Base-by-base conservation (phyloP, 108 stramenopile genomes). In the Stephanodiscus triporus region DNA sequence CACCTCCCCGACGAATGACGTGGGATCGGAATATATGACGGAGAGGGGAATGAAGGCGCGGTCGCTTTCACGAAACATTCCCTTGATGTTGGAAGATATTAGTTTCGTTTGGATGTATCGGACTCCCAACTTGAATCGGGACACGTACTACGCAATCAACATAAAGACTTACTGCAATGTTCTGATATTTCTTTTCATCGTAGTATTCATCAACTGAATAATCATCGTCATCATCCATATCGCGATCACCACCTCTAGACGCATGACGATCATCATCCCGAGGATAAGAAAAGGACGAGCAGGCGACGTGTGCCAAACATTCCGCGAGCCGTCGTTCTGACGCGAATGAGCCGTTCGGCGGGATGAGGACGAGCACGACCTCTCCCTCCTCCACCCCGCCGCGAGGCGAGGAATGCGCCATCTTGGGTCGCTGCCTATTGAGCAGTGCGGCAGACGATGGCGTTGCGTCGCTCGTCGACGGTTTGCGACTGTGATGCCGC, bases 1-100 rank as follows among this genome's bases (percentile, higher is more conserved):
- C 37, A 70, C 68, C 38, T 77, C 76, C 34, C 48, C 68, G 30
- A 64, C 68, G 56, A 77, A 77, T 22, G 50, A 32, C n/a, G 11
- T 63, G 5, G 68, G 76, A 20, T 77, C 59, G 23, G 68, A 64
- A 24, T 70, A 64, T 27, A 77, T 70, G 38, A 64, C 53, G 19
- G 76, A 77, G 19, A 77, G 26, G 24, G 76, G 76, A 30, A 77
- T 54, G 17, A 70, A 77, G 9, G 64, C 76, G 36, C 68, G 61
- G 23, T 77, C 76, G 38, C 61, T 77, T 40, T 70, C 76, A 27
- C 76, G 51, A 50, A 77, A 77, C 62, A 77, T 65, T 48, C 76
- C 76, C 45, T 57, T 11, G 50, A 4, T 9, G 10, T 26, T 24
- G 1, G 4, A 6, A 3, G 9, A 10, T 54, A 10, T 24, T 47